phyloP scores from a whole-genome alignment of 441 rosid genomes.

The Jatropha podagrica region DNA sequence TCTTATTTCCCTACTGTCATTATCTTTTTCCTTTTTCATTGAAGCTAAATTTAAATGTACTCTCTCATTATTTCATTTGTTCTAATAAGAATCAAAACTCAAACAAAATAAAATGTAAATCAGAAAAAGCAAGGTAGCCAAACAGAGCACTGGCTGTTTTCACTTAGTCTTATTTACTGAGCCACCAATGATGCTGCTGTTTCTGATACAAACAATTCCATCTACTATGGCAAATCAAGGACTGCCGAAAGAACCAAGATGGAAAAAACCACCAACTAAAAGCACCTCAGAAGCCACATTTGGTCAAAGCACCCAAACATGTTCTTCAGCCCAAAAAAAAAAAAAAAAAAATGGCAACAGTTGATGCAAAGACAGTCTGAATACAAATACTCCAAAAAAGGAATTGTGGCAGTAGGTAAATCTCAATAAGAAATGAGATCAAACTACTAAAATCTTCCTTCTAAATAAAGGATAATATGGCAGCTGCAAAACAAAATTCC shows the following conservation, averaged over 20 bases:
- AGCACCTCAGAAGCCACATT: not conserved
- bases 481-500: not conserved
- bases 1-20: not conserved
- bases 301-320: not conserved
- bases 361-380: not conserved
- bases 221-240: not conserved
- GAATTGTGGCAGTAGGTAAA: conserved; percentile 9
- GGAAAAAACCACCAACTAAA: not conserved
- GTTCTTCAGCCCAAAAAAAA: no score
- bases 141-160: not conserved
- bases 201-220: no score
- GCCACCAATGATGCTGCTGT: no score
- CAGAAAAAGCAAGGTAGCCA: not conserved
- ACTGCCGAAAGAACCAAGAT: not conserved
- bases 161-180: not conserved
- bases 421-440: not conserved
- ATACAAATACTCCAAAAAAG: not conserved
- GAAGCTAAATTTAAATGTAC: not conserved
- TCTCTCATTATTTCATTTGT: not conserved
- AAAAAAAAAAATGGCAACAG: no score
- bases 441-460: not conserved
- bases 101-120: not conserved
- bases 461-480: not conserved
- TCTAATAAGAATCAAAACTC: not conserved
- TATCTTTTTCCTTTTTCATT: not conserved